Evolutionary conservation across 2,329 filamentous ascomycete species (phyloP), one percentile per base, ranked within the genome.

Genomic region (Talaromyces sp.): DNA sequence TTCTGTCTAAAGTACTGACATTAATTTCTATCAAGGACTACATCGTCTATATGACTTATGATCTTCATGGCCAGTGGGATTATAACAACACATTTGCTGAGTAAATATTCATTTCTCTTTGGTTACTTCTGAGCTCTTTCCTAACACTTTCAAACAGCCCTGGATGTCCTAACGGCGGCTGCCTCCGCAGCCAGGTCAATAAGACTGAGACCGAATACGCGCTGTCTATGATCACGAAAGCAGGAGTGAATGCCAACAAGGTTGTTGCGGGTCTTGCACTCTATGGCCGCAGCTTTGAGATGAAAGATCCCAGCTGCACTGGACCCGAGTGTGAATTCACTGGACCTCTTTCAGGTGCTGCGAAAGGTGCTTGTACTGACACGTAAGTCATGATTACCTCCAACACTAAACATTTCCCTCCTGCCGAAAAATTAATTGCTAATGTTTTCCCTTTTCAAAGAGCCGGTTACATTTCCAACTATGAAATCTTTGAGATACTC

Each of bases 1-100:
- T 19, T 22, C 22, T 25, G 9, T 47, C 13, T 2, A 25, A 25
- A 47, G 22, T 47, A 22, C 10, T 47, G 9, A 47, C 19, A 13
- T 7, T 25, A 25, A 8, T 47, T 47, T 47, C 42, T 47, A 47
- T 47, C 6, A 6, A 47, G 42, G 72, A 74, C 60, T 76, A 75
- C 58, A 68, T 74, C n/a, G 65, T 74, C 13, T 76, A 67, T 60
- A 78, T 78, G 74, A 75, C 74, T 0, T 79, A 78, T 54, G 74
- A 78, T 60, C 66, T 77, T 1, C 67, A 71, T 56, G 68, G 68
- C 3, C 66, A 70, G 53, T 69, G 65, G 67, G 73, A 76, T 53
- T 64, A 55, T 19, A 64, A 61, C 4, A 73, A 69, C 52, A 53
- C 62, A 33, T 68, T 62, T 49, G 51, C 67, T 0, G 25, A 61